Percentiles rank a stretch among this genome's conserved stretches.
Conservation (phyloP, 2,329 filamentous ascomycete species). For the Aspergillus amoenus region DNA sequence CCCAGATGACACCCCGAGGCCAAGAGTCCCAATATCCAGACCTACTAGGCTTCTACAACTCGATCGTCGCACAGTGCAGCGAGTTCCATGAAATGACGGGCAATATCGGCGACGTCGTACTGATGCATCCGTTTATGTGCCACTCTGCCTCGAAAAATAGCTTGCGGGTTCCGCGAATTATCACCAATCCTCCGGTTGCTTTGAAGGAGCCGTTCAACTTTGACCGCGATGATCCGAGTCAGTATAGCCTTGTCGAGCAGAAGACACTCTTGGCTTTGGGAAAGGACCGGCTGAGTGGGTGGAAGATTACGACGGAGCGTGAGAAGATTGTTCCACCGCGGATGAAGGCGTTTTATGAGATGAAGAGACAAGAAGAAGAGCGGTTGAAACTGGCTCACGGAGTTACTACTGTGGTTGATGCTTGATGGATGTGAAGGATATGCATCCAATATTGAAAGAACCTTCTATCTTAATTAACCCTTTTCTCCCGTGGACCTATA, state of each 20-base stretch:
- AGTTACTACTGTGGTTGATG: too few species aligned
- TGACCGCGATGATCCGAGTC: conserved; percentile 43
- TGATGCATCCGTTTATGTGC: conserved; percentile 57
- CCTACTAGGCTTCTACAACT: not conserved
- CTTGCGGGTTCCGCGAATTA: conserved; percentile 49
- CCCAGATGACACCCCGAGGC: conserved; percentile 58
- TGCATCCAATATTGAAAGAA: too few species aligned
- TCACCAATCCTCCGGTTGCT: conserved; percentile 56
- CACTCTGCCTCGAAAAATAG: conserved; percentile 54
- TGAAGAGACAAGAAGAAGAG: conserved; percentile 9
- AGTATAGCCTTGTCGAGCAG: conserved; percentile 53
- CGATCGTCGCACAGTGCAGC: conserved; percentile 37
- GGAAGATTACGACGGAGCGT: conserved; percentile 49
- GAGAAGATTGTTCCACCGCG: conserved; percentile 23
- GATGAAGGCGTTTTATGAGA: conserved; percentile 8
- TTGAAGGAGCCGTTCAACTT: conserved; percentile 54
- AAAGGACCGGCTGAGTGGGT: conserved; percentile 46
- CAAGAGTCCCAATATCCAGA: not conserved
- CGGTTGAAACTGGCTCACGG: conserved; percentile 14
- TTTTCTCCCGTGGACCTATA: not conserved
- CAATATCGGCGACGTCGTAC: conserved; percentile 53
- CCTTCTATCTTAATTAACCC: not conserved
- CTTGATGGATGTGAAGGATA: too few species aligned
- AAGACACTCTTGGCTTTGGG: conserved; percentile 53
- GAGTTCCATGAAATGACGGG: conserved; percentile 55